Base-by-base conservation (phyloP, 805 yeast genomes). In the Ogataea glucozyma region DNA sequence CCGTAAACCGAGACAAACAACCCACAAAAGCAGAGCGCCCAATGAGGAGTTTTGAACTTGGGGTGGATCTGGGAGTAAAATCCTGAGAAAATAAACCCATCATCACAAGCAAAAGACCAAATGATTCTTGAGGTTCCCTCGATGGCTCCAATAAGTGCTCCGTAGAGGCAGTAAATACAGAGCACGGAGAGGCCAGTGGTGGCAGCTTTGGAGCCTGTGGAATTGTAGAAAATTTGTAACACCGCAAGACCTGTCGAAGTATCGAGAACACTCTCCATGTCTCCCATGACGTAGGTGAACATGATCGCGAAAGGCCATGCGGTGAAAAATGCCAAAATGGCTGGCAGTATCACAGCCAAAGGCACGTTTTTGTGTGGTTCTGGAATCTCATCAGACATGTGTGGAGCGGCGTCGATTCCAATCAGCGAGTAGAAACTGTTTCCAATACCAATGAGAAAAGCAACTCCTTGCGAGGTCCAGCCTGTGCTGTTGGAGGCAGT, bases 1-100 rank as follows among this genome's bases (percentile, higher is more conserved):
- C 85, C 83, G 48, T 78, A 67, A 20, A 78, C 60, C n/a, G 81
- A 74, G 66, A 80, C 65, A 18, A 78, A 39, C 49, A 78, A 78
- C 3, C 85, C 84, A 52, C 75, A 71, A 23, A 45, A 45, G 11
- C 21, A 32, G 11, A 45, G 34, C 16, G 48, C 45, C 35, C 36
- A 21, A 23, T 48, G 43, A 7, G 65, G 65, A 20, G 49, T 53
- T 26, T 53, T 53, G 34, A 48, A 50, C 7, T 16, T 46, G 2
- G 40, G 37, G 38, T 51, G 31, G 20, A 62, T 53, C 31, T 37
- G 39, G 14, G 54, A 50, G 38, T 52, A 54, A 27, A 43, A 46
- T 3, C 45, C 31, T n/a, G 59, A 51, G 47, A 48, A 57, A 22
- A 61, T 59, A 26, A 58, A 41, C 2, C 61, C 63, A 26, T 54